Evolutionary conservation across 2,329 filamentous ascomycete species (phyloP), one percentile per base, ranked within the genome.

Genomic region (Arthrinium puccinioides): DNA sequence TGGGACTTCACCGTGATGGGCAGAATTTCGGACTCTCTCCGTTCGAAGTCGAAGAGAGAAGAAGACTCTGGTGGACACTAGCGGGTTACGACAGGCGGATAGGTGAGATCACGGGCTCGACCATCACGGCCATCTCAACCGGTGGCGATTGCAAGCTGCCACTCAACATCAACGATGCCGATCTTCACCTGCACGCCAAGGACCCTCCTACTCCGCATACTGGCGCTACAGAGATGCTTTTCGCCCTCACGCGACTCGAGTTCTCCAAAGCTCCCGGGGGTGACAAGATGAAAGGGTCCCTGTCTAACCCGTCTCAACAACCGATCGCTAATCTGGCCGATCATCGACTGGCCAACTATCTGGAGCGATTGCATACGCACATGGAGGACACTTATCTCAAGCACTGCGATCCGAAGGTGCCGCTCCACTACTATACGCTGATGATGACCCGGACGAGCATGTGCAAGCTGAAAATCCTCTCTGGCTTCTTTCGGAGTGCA

Each of bases 51-150:
- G 82, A 87, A 58, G 72, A 84, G 57, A 72, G 82, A n/a, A 73
- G 82, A 34, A 70, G 83, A 25, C 61, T 87, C 2, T 87, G 82
- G 82, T 87, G 82, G 82, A 75, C 78, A 21, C 65, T 88, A 13
- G 69, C 82, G 11, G 66, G 76, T 19, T 82, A 85, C 45, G 84
- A 88, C 54, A 68, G 72, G 42, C 78, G 83, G 16, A 72, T 85
- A 25, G 72, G 78, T 39, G 82, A 87, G 53, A 72, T 86, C 56
- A 72, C 76, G 4, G 72, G 74, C 33, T 74, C 70, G 14, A 66
- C 69, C 23, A 69, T 78, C 37, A 77, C 72, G 5, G 73, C 72
- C 1, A 61, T 78, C 19, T 73, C 72, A 1, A 70, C 62, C 24
- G 63, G 64, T 9, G 65, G 66, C 9, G 74, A 78, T 50, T 76